Evolutionary conservation across 129 eudicot species (phyloP).

Genomic region (Flaveria brownii): DNA sequence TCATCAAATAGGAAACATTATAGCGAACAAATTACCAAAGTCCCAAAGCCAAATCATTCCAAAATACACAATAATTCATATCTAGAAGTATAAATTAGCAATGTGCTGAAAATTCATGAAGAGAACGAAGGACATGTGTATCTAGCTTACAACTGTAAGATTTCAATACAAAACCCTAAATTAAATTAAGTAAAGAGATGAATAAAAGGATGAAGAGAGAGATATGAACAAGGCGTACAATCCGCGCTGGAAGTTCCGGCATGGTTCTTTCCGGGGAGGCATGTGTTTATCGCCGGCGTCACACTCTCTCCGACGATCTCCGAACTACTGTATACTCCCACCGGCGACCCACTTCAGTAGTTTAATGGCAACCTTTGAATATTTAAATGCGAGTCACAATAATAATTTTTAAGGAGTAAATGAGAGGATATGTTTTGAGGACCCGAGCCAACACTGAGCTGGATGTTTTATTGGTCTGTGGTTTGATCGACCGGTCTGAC

Average conservation of each 20-base stretch:
- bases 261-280: conserved; percentile 72
- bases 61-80: neutral
- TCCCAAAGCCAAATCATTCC: neutral
- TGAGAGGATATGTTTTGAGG: no score
- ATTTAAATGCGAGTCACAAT: no score
- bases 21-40: neutral
- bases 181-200: neutral
- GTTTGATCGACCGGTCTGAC: no score
- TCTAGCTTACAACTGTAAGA: neutral
- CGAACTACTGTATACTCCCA: neutral
- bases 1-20: neutral
- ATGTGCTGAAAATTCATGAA: neutral
- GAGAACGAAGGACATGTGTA: neutral
- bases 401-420: no score
- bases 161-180: conserved; percentile 11
- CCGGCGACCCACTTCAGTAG: neutral
- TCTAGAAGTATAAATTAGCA: neutral
- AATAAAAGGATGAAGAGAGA: neutral
- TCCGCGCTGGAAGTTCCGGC: conserved; percentile 90
- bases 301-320: neutral
- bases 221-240: conserved; percentile 37
- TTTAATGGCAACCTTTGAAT: no score
- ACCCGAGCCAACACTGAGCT: no score
- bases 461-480: no score
- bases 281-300: conserved; percentile 18